Evolutionary conservation across 139 green algal species (phyloP), one percentile per base, ranked within the genome.

Genomic region (Diplosphaera chodatii): DNA sequence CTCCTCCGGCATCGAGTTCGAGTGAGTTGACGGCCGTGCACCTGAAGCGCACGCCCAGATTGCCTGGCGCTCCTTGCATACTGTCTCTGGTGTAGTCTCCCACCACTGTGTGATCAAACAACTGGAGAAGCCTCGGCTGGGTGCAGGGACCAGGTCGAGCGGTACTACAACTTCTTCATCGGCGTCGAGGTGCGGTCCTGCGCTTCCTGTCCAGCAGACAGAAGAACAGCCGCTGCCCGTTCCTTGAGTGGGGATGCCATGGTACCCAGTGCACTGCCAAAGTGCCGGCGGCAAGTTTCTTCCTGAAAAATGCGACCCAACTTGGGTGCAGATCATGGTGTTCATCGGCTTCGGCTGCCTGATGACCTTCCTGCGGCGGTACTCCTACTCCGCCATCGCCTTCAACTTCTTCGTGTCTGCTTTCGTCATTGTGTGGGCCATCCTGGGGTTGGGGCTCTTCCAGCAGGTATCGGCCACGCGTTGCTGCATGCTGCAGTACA

Each of bases 371-470:
- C 68, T 90, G 67, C 55, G 68, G 16, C 78, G 74, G 31, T 90
- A 89, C 79, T 76, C 69, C 63, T 80, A 82, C 63, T 66, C 73
- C 32, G 86, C 86, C 25, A 66, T 90, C 10, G 77, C 64, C 0
- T 64, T 91, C 32, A 91, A 90, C 70, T 87, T 87, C 65, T 69
- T 88, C 28, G 56, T 56, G 13, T 86, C 80, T 0, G 66, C 63
- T 22, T 28, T 91, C 4, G 70, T 88, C 28, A 82, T 88, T 20
- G 64, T 89, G 22, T 78, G 73, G 70, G 56, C 67, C 41, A 69
- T 83, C 1, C n/a, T 87, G 18, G 22, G 67, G 3, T 16, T 74
- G 22, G 78, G 75, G 13, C 33, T 37, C 22, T 32, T 75, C 27
- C 63, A 79, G n/a, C 79, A 88, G 71, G 66, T 48, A 48, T 6